phyloP scores from a whole-genome alignment of 352 stramenopile species.

The Phytophthora lateralis region DNA sequence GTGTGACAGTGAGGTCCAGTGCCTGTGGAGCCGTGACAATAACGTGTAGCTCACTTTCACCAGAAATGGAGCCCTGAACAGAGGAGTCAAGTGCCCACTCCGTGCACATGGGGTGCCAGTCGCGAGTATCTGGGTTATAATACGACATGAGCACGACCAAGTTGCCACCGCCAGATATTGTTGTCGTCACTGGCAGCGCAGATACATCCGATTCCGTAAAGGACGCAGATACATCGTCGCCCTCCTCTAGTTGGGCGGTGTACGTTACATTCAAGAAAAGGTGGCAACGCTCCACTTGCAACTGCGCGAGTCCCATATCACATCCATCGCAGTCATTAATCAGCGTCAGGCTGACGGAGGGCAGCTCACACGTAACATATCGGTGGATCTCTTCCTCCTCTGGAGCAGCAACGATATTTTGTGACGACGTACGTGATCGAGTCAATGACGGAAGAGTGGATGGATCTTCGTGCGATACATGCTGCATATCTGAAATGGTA shows the following conservation, averaged over 20 bases:
- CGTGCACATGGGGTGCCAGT: constrained; percentile 83
- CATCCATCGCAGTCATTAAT: constrained; percentile 89
- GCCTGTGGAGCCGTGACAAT: constrained; percentile 75
- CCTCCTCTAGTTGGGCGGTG: constrained; percentile 22
- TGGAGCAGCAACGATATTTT: constrained; percentile 11
- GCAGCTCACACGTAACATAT: constrained; percentile 79
- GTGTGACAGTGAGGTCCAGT: constrained; percentile 77
- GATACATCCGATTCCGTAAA: constrained; percentile 22
- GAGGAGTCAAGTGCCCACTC: constrained; percentile 79
- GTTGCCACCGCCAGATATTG: constrained; percentile 68
- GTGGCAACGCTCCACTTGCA: constrained; percentile 73
- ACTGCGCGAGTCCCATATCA: constrained; percentile 84
- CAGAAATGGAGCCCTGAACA: constrained; percentile 52
- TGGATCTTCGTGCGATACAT: constrained; percentile 9
- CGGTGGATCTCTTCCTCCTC: constrained; percentile 62
- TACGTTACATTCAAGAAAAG: constrained; percentile 81
- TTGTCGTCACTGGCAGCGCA: constrained; percentile 37
- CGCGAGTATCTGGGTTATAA: constrained; percentile 82
- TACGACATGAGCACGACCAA: constrained; percentile 74
- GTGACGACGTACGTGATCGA: constrained; percentile 31
- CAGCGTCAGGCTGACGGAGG: constrained; percentile 68
- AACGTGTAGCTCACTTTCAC: constrained; percentile 70
- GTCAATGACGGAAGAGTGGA: constrained; percentile 5
- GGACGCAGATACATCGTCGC: constrained; percentile 16
- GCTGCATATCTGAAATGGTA: constrained; percentile 4